Evolutionary conservation across 1,139 yeast genomes (phyloP).

Genomic region (Suhomyces guaymorum): DNA sequence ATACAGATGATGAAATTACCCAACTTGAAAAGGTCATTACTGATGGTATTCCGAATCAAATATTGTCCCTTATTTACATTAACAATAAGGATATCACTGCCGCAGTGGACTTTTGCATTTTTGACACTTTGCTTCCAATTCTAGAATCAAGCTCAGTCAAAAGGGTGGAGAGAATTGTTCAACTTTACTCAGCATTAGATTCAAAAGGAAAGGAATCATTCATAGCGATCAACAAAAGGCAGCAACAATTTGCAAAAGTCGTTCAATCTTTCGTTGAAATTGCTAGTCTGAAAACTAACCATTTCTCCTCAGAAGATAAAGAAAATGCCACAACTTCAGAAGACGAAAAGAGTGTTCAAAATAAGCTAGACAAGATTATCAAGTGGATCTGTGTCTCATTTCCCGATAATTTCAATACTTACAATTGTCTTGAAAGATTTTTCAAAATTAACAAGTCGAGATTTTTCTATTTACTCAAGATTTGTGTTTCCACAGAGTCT

Average conservation of each 20-base stretch:
- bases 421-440: conserved; percentile 52
- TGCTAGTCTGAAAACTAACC: conserved; percentile 22
- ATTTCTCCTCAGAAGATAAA: conserved; percentile 5
- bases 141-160: conserved; percentile 40
- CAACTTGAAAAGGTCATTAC: conserved; percentile 38
- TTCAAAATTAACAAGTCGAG: conserved; percentile 57
- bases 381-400: conserved; percentile 63
- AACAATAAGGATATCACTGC: conserved; percentile 70
- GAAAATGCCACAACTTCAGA: conserved; percentile 22
- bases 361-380: conserved; percentile 56
- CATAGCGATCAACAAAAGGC: conserved; percentile 67
- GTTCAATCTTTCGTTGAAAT: conserved; percentile 38
- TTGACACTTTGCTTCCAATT: conserved; percentile 63
- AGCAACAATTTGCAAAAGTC: conserved; percentile 55
- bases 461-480: conserved; percentile 53
- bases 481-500: conserved; percentile 57
- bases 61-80: conserved; percentile 70
- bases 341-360: conserved; percentile 15
- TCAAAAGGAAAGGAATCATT: conserved; percentile 65
- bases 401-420: conserved; percentile 53
- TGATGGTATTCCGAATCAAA: conserved; percentile 60
- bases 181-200: conserved; percentile 50
- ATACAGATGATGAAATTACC: conserved; percentile 31
- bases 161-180: conserved; percentile 57
- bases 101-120: conserved; percentile 62